phyloP scores from a whole-genome alignment of 768 basidiomycete species.

The Tubosaeta sp. region DNA sequence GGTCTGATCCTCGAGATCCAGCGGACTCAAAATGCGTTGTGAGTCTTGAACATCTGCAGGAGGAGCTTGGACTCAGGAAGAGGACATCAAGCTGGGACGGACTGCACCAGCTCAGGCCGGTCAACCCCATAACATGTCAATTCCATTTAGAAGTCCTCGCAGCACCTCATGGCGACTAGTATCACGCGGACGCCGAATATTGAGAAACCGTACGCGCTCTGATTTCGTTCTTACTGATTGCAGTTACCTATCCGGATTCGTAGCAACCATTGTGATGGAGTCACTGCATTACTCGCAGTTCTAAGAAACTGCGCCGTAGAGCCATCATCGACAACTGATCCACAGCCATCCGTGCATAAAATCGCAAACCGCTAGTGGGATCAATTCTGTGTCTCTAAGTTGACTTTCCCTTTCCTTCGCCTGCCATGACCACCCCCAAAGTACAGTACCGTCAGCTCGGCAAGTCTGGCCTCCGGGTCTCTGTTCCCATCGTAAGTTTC shows the following conservation, averaged over 20 bases:
- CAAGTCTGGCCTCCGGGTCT: conserved; percentile 31
- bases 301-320: not conserved
- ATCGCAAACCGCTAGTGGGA: not conserved
- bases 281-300: not conserved
- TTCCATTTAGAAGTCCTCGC: not conserved
- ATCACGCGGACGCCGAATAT: too few relatives aligned
- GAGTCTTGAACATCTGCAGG: too few relatives aligned
- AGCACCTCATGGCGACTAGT: too few relatives aligned
- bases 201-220: not conserved
- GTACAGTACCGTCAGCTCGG: conserved; percentile 31
- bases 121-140: not conserved
- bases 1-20: too few relatives aligned
- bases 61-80: too few relatives aligned
- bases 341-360: too few relatives aligned
- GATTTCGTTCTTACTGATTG: not conserved
- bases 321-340: too few relatives aligned
- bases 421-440: not conserved
- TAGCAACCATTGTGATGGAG: not conserved
- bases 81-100: too few relatives aligned
- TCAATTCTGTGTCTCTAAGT: not conserved
- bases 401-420: not conserved
- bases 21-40: too few relatives aligned
- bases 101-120: too few relatives aligned
- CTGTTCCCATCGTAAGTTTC: conserved; percentile 30
- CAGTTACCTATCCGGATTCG: not conserved